A percentile compares a stretch with the other conserved stretches of the same genome.
These are phyloP conservation scores for Ogataea ramenticola DNA, from an alignment of 805 yeast species.

Conservation along the genomic window DNA sequence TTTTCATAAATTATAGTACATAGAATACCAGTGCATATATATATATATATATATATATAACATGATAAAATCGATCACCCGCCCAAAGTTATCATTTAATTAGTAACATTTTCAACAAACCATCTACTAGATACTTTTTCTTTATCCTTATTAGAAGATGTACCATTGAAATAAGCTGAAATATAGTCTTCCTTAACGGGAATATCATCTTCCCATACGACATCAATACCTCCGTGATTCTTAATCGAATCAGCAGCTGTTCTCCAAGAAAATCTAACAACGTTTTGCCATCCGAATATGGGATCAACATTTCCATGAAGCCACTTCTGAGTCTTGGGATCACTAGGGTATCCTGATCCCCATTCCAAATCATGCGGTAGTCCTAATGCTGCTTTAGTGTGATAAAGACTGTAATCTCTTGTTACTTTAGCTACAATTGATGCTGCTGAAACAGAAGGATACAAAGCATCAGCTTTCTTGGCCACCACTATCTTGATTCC, in stretches of 20 bases:
- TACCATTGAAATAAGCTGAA: constrained; percentile 3
- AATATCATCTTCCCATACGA: constrained; percentile 55
- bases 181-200: constrained; percentile 23
- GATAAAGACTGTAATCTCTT: constrained; percentile 46
- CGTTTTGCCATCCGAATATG: constrained; percentile 74
- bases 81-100: constrained; percentile 11
- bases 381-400: constrained; percentile 11
- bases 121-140: not conserved
- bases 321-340: constrained; percentile 83
- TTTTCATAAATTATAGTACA: not conserved
- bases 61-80: constrained; percentile 2
- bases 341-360: constrained; percentile 96
- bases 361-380: constrained; percentile 27
- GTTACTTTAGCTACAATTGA: constrained; percentile 96
- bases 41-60: not conserved
- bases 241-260: constrained; percentile 72
- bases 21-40: not conserved
- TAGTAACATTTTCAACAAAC: constrained; percentile 1
- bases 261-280: constrained; percentile 88
- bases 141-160: not conserved
- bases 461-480: constrained; percentile 90
- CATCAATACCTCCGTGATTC: constrained; percentile 41
- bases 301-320: constrained; percentile 53
- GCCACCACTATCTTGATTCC: constrained; percentile 67
- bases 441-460: constrained; percentile 90